Conservation (phyloP, 495 filamentous ascomycete species). For the Annulohypoxylon nitens region DNA sequence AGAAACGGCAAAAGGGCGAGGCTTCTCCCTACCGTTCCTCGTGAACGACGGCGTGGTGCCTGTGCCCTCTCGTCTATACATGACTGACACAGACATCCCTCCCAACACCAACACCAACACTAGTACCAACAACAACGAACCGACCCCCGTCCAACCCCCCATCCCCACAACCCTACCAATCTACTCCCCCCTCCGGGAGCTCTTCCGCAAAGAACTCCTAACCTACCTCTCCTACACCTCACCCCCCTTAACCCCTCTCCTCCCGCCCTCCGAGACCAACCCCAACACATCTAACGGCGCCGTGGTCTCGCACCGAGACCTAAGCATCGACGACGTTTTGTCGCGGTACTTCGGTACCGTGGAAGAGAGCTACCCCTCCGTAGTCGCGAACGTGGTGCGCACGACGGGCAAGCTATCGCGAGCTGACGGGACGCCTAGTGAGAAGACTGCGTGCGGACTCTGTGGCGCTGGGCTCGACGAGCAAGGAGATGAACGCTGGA, state of each 20-base stretch:
- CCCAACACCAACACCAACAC: background rate
- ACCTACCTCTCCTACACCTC: conserved; percentile 67
- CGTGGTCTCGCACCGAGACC: conserved; percentile 74
- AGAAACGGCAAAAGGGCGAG: conserved; percentile 91
- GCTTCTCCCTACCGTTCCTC: conserved; percentile 83
- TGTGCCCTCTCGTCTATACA: conserved; percentile 65
- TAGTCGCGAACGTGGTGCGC: conserved; percentile 93
- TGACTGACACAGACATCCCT: background rate
- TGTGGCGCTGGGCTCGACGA: conserved; percentile 65
- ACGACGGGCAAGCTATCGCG: conserved; percentile 81
- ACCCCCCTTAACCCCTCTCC: conserved; percentile 65
- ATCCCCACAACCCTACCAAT: conserved; percentile 48
- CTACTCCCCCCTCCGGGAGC: conserved; percentile 82
- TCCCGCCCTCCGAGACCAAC: conserved; percentile 48
- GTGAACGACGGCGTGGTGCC: conserved; percentile 77
- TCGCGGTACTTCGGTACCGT: conserved; percentile 87
- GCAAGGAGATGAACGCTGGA: conserved; percentile 62
- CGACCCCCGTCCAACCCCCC: background rate
- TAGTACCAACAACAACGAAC: too few relatives aligned
- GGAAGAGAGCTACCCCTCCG: conserved; percentile 87
- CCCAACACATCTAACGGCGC: conserved; percentile 37
- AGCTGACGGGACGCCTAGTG: conserved; percentile 5
- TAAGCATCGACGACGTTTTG: conserved; percentile 93
- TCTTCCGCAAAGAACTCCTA: conserved; percentile 82
- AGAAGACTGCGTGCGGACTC: conserved; percentile 56